phyloP scores from a whole-genome alignment of 2,329 filamentous ascomycete genomes.

The Thelonectria olida region DNA sequence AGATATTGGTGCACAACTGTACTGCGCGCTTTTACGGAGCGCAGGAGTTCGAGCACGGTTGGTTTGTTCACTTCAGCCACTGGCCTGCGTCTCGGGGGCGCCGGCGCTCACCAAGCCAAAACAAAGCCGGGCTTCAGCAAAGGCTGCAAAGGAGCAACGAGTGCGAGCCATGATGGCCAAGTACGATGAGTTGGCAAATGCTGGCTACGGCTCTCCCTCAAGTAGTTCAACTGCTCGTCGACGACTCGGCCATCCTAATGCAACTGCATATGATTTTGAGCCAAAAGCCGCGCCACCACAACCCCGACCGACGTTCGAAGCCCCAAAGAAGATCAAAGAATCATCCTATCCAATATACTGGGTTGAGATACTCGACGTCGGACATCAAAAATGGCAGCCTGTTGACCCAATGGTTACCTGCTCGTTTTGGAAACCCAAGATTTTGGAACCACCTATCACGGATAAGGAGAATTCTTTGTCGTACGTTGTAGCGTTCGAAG shows the following conservation, averaged over 20 bases:
- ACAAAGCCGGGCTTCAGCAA: constrained; percentile 40
- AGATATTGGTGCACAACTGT: constrained; percentile 89
- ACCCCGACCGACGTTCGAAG: constrained; percentile 44
- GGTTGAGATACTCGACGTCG: constrained; percentile 89
- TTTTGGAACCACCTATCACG: constrained; percentile 83
- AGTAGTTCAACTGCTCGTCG: constrained; percentile 52
- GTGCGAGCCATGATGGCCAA: constrained; percentile 52
- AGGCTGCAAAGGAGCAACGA: constrained; percentile 46
- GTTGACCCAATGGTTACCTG: constrained; percentile 86
- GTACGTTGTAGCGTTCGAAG: constrained; percentile 88
- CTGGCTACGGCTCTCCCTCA: constrained; percentile 41
- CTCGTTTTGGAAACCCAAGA: constrained; percentile 76
- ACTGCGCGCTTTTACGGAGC: constrained; percentile 86
- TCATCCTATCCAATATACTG: constrained; percentile 88
- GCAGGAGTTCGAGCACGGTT: constrained; percentile 83
- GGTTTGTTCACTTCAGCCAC: constrained; percentile 88
- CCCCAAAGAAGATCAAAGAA: constrained; percentile 64
- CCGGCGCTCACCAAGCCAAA: constrained; percentile 58
- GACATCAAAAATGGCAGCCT: constrained; percentile 90
- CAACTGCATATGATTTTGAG: constrained; percentile 60
- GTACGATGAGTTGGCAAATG: constrained; percentile 46
- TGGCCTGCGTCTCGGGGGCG: constrained; percentile 71
- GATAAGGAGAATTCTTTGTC: constrained; percentile 80
- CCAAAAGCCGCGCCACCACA: constrained; percentile 53
- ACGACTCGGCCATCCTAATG: constrained; percentile 63